Conservation (phyloP, 371 early-diverging fungal species). For the Lichtheimia hyalospora region DNA sequence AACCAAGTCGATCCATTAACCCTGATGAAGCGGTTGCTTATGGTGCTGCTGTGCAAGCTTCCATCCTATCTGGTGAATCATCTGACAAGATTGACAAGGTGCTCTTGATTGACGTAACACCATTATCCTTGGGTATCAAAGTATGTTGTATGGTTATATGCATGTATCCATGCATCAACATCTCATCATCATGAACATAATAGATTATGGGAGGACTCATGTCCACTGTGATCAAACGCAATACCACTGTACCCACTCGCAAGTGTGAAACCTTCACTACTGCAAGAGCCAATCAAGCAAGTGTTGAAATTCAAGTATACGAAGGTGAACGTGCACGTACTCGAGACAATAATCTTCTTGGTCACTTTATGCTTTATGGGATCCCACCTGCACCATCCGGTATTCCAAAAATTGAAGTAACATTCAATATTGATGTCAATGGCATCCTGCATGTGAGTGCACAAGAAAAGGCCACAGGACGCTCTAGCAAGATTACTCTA, state of each 20-base stretch:
- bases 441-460: conserved; percentile 95
- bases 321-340: conserved; percentile 93
- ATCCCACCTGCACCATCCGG: conserved; percentile 92
- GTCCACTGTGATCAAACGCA: conserved; percentile 79
- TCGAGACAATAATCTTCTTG: conserved; percentile 92
- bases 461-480: conserved; percentile 87
- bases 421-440: conserved; percentile 94
- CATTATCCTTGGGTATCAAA: conserved; percentile 89
- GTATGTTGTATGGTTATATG: too few species aligned
- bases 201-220: conserved; percentile 89
- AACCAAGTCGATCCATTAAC: conserved; percentile 95
- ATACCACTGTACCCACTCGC: conserved; percentile 91
- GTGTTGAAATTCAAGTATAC: conserved; percentile 89
- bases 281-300: conserved; percentile 90
- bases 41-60: conserved; percentile 97
- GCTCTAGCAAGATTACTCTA: conserved; percentile 82
- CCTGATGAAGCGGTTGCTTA: conserved; percentile 98
- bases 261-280: conserved; percentile 93
- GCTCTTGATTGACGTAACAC: conserved; percentile 87
- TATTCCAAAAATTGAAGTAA: conserved; percentile 90
- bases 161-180: too few species aligned
- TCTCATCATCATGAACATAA: too few species aligned
- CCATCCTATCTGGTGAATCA: conserved; percentile 80
- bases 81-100: conserved; percentile 71
- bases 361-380: conserved; percentile 86